These are phyloP conservation scores for Elymus sibiricus DNA, from an alignment of 176 grass and related monocot species.

Conservation along the genomic window DNA sequence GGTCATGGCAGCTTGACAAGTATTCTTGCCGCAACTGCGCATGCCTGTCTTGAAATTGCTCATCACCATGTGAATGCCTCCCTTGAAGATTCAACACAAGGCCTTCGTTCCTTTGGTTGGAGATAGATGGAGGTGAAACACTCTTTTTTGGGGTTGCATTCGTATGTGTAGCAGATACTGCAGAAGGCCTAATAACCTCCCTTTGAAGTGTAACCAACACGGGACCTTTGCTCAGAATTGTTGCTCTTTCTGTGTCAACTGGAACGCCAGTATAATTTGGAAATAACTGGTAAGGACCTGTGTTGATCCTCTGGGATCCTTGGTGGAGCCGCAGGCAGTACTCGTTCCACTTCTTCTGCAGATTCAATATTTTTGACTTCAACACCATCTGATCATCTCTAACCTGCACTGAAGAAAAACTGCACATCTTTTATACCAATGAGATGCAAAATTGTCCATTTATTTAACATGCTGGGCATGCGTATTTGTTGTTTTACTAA, in stretches of 20 bases:
- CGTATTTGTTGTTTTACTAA: not conserved
- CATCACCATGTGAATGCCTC: constrained; percentile 58
- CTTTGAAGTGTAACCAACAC: constrained; percentile 12
- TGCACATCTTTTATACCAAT: constrained; percentile 54
- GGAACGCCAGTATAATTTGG: constrained; percentile 32
- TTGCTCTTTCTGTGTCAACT: constrained; percentile 22
- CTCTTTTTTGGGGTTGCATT: constrained; percentile 29
- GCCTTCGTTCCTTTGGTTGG: constrained; percentile 52
- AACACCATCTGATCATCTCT: constrained; percentile 68
- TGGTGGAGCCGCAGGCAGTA: constrained; percentile 52
- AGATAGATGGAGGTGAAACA: constrained; percentile 51
- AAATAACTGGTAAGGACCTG: constrained; percentile 34
- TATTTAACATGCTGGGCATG: not conserved
- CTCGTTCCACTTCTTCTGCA: constrained; percentile 81
- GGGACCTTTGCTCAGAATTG: constrained; percentile 34
- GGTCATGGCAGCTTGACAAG: constrained; percentile 8
- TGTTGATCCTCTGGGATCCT: constrained; percentile 36
- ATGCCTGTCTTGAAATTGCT: constrained; percentile 39
- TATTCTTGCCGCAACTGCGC: constrained; percentile 14
- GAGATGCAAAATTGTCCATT: constrained; percentile 14
- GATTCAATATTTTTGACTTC: constrained; percentile 61
- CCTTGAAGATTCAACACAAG: constrained; percentile 52
- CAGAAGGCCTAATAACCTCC: constrained; percentile 40
- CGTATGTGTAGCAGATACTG: constrained; percentile 9
- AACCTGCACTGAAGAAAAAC: constrained; percentile 80